phyloP scores from a whole-genome alignment of 2,329 filamentous ascomycete species.

The Sordariomycetes sp. region DNA sequence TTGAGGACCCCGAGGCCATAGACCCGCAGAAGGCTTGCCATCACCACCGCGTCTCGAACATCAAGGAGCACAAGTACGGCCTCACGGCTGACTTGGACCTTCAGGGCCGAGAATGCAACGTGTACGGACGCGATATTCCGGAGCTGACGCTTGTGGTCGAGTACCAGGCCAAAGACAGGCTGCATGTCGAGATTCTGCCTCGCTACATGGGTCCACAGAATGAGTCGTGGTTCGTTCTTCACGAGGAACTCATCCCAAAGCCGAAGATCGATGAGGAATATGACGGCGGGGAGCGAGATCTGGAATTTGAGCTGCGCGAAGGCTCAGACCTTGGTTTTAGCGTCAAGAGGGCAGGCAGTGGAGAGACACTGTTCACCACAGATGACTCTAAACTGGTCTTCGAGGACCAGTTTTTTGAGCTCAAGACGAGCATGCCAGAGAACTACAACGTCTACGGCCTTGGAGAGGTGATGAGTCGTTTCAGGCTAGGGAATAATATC shows the following conservation, averaged over 20 bases:
- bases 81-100: slow-evolving; percentile 61
- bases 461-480: slow-evolving; percentile 60
- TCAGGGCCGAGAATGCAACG: slow-evolving; percentile 61
- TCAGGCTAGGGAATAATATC: slow-evolving; percentile 62
- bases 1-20: slow-evolving; percentile 6
- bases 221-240: slow-evolving; percentile 55
- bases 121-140: slow-evolving; percentile 66
- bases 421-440: slow-evolving; percentile 53
- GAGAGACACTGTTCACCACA: slow-evolving; percentile 60
- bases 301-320: slow-evolving; percentile 38
- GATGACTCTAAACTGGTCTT: slow-evolving; percentile 54
- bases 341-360: slow-evolving; percentile 45
- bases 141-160: slow-evolving; percentile 56
- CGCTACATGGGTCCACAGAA: slow-evolving; percentile 51
- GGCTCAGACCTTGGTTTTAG: slow-evolving; percentile 57
- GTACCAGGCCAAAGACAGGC: slow-evolving; percentile 52
- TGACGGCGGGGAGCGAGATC: slow-evolving; percentile 49
- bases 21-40: slow-evolving; percentile 41
- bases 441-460: slow-evolving; percentile 69
- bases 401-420: slow-evolving; percentile 70
- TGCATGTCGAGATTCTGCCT: slow-evolving; percentile 62
- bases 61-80: slow-evolving; percentile 37
- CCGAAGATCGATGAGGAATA: slow-evolving; percentile 52
- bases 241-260: slow-evolving; percentile 50
- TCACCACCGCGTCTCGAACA: slow-evolving; percentile 56